A percentile compares a stretch with the other conserved stretches of the same genome.
Evolutionary conservation across 2,329 filamentous ascomycete species (phyloP).

Genomic region (Colletotrichum tropicicola): DNA sequence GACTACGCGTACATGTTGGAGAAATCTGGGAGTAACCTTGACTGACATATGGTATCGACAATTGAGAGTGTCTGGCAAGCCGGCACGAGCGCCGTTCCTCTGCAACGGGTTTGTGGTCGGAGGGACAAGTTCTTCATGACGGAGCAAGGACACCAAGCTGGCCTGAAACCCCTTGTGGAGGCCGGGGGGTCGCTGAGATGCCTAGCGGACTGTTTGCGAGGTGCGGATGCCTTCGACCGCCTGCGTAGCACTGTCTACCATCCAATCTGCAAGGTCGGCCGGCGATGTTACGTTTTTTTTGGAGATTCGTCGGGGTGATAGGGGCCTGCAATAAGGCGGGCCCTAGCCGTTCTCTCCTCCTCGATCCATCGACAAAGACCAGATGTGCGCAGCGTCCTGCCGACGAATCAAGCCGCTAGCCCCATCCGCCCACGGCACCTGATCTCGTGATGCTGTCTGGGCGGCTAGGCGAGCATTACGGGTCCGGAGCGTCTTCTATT

Average conservation of each 20-base stretch:
- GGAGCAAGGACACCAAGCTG: neutral
- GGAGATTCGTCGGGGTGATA: neutral
- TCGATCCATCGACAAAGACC: slow-evolving; percentile 4
- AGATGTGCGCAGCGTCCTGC: neutral
- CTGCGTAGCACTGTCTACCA: neutral
- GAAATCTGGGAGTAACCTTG: slow-evolving; percentile 18
- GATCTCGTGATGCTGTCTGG: slow-evolving; percentile 20
- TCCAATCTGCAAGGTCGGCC: neutral
- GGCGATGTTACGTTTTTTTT: neutral
- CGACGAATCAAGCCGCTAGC: slow-evolving; percentile 1
- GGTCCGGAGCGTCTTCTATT: neutral
- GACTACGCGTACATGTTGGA: slow-evolving; percentile 30
- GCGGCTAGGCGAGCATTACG: slow-evolving; percentile 20
- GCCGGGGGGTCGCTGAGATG: neutral
- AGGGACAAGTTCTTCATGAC: neutral
- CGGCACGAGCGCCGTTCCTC: neutral
- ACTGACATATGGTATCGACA: neutral
- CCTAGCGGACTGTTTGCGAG: slow-evolving; percentile 1
- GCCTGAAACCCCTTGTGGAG: neutral
- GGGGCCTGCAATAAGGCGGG: too few species aligned
- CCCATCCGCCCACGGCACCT: slow-evolving; percentile 7
- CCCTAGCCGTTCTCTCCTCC: neutral
- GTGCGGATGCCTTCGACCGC: neutral
- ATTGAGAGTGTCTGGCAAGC: slow-evolving; percentile 6
- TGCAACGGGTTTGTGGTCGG: neutral